Base-by-base conservation (phyloP, 345 rosid genomes). In the Eucalyptus regnans region DNA sequence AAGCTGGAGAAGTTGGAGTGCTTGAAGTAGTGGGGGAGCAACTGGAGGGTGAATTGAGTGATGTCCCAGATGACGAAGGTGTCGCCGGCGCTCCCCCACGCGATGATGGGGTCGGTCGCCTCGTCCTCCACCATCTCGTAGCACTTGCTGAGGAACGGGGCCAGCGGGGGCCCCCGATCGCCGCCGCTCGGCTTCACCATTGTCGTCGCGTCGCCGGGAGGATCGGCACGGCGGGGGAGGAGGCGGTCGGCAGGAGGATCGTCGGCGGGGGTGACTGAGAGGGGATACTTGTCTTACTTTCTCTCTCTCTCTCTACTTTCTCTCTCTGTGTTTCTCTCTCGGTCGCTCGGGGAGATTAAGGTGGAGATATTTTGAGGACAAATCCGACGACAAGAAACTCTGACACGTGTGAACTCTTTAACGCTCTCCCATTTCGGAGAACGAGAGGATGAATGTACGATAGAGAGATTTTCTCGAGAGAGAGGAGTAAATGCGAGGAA, bases 81-180 rank as follows among this genome's bases (percentile, higher is more conserved):
- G 87, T 93, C 95, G 48, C 90, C 86, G 87, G 31, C 90, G 37
- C 54, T 88, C 88, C 93, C 89, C 99, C 99, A 97, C 1, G 98
- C 95, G 54, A 97, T 94, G 56, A 96, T 90, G 6, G 96, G 85
- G 90, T 95, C 91, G 3, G 98, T 93, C 2, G 96, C 90, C 60
- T 92, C 92, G 87, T 96, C 98, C 87, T 95, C 99, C 4, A 96
- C 97, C 97, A 97, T 96, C 56, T 97, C 98, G 92, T 95, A 96
- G 89, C 99, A 95, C 92, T 97, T 97, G 89, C 91, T 95, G 76
- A 97, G 88, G 88, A 97, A 97, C 50, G 99, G 99, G 29, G 98
- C 95, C 56, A 95, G 79, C 51, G 96, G 89, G 14, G 49, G 88
- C 50, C 92, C 90, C 86, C 92, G 95, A 86, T 86, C 90, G 12